A percentile compares a stretch with the other conserved stretches of the same genome.
Conservation (phyloP, 768 basidiomycete species). For the Lentinula detonsa region DNA sequence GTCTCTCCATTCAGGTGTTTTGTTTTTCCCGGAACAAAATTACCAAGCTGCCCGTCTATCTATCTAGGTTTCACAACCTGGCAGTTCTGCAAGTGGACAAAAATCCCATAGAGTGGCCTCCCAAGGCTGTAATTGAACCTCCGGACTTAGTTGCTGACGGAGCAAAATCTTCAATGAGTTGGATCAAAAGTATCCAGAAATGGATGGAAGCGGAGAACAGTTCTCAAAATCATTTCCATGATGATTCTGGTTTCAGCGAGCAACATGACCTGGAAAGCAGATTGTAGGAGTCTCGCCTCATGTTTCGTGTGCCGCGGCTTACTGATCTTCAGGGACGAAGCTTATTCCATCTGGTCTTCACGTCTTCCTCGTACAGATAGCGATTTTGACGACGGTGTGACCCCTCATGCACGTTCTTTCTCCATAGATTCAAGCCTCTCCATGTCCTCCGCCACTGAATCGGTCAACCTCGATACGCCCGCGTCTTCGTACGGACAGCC, state of each 20-base stretch:
- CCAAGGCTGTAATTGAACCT: constrained; percentile 46
- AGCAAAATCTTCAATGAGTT: constrained; percentile 54
- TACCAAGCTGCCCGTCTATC: constrained; percentile 69
- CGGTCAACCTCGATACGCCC: constrained; percentile 21
- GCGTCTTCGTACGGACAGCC: constrained; percentile 18
- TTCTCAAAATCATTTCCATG: constrained; percentile 28
- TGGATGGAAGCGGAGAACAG: constrained; percentile 64
- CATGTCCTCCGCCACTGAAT: constrained; percentile 35
- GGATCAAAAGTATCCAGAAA: constrained; percentile 63
- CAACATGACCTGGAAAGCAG: constrained; percentile 36
- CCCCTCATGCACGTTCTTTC: constrained; percentile 52
- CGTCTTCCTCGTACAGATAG: constrained; percentile 27
- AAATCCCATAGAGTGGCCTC: constrained; percentile 95
- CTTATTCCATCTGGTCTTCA: constrained; percentile 36
- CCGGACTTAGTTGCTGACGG: constrained; percentile 32
- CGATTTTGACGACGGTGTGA: constrained; percentile 29
- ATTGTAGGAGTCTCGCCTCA: constrained; percentile 21
- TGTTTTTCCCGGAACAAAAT: constrained; percentile 85
- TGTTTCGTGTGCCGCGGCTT: constrained; percentile 5
- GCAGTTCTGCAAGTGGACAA: constrained; percentile 81
- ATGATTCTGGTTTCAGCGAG: constrained; percentile 47
- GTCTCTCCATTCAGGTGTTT: constrained; percentile 53
- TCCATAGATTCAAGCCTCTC: constrained; percentile 58
- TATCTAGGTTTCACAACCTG: constrained; percentile 66
- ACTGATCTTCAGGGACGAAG: constrained; percentile 27